Evolutionary conservation across 2,329 filamentous ascomycete species (phyloP).

Genomic region (Sporothrix protearum): DNA sequence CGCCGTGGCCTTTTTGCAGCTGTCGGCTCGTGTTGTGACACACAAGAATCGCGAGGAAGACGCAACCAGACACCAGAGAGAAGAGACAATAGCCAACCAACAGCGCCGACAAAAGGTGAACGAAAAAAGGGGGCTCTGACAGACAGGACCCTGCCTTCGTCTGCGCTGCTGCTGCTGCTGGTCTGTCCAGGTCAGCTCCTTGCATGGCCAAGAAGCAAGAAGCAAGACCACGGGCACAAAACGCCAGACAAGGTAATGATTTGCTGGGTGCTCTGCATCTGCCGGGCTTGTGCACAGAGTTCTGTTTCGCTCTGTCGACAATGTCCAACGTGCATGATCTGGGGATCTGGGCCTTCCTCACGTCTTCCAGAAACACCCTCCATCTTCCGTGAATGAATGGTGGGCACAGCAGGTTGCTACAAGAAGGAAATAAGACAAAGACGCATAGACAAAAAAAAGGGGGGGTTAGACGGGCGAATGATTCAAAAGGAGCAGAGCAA

Average conservation of each 20-base stretch:
- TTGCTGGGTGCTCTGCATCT: conserved; percentile 7
- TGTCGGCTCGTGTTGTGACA: neutral
- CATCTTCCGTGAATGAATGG: neutral
- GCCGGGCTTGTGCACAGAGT: neutral
- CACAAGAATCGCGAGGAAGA: neutral
- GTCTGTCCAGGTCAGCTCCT: neutral
- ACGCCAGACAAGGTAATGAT: neutral
- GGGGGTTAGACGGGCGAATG: too few relatives aligned
- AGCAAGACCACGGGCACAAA: neutral
- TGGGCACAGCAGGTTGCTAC: neutral
- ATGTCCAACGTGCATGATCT: conserved; percentile 15
- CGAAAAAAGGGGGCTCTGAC: neutral
- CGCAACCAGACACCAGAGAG: neutral
- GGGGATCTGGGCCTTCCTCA: conserved; percentile 19
- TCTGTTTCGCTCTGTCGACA: neutral
- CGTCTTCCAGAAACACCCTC: conserved; percentile 23
- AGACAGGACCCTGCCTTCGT: neutral
- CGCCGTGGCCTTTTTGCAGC: conserved; percentile 12
- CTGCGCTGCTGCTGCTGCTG: neutral
- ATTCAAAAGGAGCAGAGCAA: neutral
- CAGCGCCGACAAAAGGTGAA: neutral
- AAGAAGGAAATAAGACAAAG: neutral
- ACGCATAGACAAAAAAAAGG: neutral
- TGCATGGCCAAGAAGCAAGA: neutral
- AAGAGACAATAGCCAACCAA: neutral